Percentiles rank a stretch among this genome's conserved stretches.
phyloP scores from a whole-genome alignment of 1,139 yeast species.

The Zygosaccharomyces sapae region DNA sequence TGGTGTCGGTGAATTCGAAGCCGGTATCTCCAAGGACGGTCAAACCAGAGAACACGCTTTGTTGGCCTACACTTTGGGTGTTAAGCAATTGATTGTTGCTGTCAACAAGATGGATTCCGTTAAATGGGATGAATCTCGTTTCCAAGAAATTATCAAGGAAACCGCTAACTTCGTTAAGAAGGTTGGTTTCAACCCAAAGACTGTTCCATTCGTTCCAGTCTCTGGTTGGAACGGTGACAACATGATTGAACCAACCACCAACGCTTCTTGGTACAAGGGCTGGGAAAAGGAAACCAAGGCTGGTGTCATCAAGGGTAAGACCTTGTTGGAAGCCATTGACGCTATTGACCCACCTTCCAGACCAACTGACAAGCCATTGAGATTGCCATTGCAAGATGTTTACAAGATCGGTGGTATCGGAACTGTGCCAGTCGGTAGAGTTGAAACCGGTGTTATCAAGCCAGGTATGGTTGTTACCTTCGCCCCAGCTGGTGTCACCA shows the following conservation, averaged over 20 bases:
- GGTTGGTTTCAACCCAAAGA: slow-evolving; percentile 91
- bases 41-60: slow-evolving; percentile 98
- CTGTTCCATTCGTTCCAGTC: slow-evolving; percentile 87
- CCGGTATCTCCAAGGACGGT: slow-evolving; percentile 98
- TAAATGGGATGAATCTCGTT: slow-evolving; percentile 78
- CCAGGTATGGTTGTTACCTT: slow-evolving; percentile 88
- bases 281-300: slow-evolving; percentile 83
- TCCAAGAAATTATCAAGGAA: slow-evolving; percentile 78
- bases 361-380: slow-evolving; percentile 87
- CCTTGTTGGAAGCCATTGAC: slow-evolving; percentile 83
- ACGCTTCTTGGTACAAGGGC: slow-evolving; percentile 92
- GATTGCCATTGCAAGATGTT: slow-evolving; percentile 88
- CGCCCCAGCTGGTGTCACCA: slow-evolving; percentile 90
- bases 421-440: slow-evolving; percentile 93
- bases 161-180: slow-evolving; percentile 85
- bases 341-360: slow-evolving; percentile 80
- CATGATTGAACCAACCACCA: slow-evolving; percentile 79
- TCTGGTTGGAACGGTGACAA: slow-evolving; percentile 95
- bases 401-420: slow-evolving; percentile 93
- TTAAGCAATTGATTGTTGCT: slow-evolving; percentile 84
- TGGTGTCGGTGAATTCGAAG: slow-evolving; percentile 98
- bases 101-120: slow-evolving; percentile 94
- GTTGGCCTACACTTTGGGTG: slow-evolving; percentile 97
- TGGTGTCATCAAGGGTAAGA: slow-evolving; percentile 76
- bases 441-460: slow-evolving; percentile 88